Evolutionary conservation across 2,329 filamentous ascomycete species (phyloP).

Genomic region (Paraphaeosphaeria minitans): DNA sequence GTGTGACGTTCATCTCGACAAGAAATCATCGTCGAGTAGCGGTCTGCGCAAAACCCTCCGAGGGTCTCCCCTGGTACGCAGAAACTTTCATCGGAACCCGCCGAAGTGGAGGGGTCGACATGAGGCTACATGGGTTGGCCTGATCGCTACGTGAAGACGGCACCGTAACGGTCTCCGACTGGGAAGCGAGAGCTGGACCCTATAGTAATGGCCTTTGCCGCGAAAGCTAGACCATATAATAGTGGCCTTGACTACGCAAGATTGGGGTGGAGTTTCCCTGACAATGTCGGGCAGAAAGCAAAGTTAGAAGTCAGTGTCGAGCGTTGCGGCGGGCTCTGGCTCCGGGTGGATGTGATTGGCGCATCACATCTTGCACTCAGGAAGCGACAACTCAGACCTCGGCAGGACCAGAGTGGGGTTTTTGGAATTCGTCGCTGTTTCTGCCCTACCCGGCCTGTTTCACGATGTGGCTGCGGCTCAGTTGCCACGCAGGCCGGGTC

Average conservation of each 20-base stretch:
- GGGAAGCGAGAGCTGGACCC: not conserved
- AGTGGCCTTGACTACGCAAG: not conserved
- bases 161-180: not conserved
- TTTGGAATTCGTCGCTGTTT: not conserved
- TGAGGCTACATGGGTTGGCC: slow-evolving; percentile 4
- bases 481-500: not conserved
- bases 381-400: not conserved
- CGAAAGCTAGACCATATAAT: not conserved
- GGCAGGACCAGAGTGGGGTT: not conserved
- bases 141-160: slow-evolving; percentile 6
- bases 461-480: not conserved
- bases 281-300: not conserved
- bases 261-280: not conserved
- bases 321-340: not conserved
- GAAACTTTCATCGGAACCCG: slow-evolving; percentile 6
- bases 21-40: not conserved
- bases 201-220: not conserved
- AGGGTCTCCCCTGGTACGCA: not conserved
- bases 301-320: not conserved
- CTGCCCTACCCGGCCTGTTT: slow-evolving; percentile 1
- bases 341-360: slow-evolving; percentile 3
- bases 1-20: not conserved
- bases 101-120: slow-evolving; percentile 1
- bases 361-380: not conserved
- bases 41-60: not conserved